A percentile compares a stretch with the other conserved stretches of the same genome.
Evolutionary conservation across 23 red algal species (phyloP).

Genomic region (Gracilaria domingensis): DNA sequence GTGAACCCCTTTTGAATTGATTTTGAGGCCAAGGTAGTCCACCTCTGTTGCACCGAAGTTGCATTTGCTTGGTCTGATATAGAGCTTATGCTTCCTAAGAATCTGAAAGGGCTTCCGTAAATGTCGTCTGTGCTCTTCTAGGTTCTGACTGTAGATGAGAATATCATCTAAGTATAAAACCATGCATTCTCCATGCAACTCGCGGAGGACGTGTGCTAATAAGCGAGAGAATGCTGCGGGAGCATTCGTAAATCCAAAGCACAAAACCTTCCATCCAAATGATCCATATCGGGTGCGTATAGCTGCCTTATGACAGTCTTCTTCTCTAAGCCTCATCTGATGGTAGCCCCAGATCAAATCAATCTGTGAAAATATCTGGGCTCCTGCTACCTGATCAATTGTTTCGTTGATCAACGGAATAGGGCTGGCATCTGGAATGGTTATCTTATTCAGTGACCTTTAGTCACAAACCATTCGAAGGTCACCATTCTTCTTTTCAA

Average conservation of each 20-base stretch:
- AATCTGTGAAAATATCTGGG: conserved; percentile 50
- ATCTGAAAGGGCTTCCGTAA: conserved; percentile 14
- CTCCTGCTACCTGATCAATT: conserved; percentile 46
- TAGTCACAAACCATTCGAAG: conserved; percentile 39
- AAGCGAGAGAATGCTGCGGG: conserved; percentile 26
- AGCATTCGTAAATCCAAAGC: conserved; percentile 32
- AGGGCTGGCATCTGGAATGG: conserved; percentile 47
- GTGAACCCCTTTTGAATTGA: conserved; percentile 7
- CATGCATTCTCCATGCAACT: conserved; percentile 32
- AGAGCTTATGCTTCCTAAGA: conserved; percentile 17
- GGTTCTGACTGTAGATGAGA: conserved; percentile 31
- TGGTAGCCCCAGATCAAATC: conserved; percentile 43
- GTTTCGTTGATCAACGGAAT: conserved; percentile 49
- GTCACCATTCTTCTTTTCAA: conserved; percentile 34
- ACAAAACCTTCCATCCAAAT: conserved; percentile 37
- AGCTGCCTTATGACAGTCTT: conserved; percentile 41
- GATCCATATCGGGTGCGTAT: conserved; percentile 34
- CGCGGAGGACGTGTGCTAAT: conserved; percentile 22
- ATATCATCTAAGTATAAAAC: conserved; percentile 41
- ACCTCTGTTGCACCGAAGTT: conserved; percentile 16
- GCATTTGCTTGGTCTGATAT: conserved; percentile 24
- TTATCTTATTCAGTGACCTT: conserved; percentile 9
- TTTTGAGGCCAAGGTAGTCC: conserved; percentile 22
- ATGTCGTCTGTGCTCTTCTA: conserved; percentile 28
- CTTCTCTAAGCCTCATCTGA: conserved; percentile 47